Conservation (phyloP, 164 flowering plant species). For the Kalanchoe fedtschenkoi region DNA sequence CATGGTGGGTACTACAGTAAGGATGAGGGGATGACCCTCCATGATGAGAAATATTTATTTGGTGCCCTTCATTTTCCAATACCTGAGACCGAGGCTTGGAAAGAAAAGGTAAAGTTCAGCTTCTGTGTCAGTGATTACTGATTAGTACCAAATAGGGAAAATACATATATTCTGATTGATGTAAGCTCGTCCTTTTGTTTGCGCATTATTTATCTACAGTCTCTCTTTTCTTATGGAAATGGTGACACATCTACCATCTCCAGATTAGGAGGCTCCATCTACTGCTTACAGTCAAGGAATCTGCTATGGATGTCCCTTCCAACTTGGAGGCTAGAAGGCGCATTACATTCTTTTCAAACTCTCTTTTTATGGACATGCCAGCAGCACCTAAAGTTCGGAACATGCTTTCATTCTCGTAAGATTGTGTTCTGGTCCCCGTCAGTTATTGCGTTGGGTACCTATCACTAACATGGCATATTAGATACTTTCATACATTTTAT, state of each 20-base stretch:
- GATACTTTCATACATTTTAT: background rate
- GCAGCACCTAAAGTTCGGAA: slow-evolving; percentile 37
- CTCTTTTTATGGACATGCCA: slow-evolving; percentile 46
- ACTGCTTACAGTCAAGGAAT: slow-evolving; percentile 32
- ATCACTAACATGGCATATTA: background rate
- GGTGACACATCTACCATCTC: background rate
- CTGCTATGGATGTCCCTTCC: slow-evolving; percentile 36
- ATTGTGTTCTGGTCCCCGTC: background rate
- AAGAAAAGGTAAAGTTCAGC: slow-evolving; percentile 49
- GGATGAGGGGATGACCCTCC: slow-evolving; percentile 49
- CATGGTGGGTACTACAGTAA: slow-evolving; percentile 45
- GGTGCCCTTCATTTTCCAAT: slow-evolving; percentile 60
- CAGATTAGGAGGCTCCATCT: slow-evolving; percentile 32
- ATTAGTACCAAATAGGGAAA: background rate
- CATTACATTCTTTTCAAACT: slow-evolving; percentile 40
- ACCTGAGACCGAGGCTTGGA: slow-evolving; percentile 68
- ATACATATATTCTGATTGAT: background rate
- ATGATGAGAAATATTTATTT: slow-evolving; percentile 46
- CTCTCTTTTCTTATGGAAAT: background rate
- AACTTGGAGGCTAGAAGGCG: slow-evolving; percentile 44
- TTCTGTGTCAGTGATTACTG: background rate
- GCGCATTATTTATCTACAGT: background rate
- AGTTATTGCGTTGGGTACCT: background rate
- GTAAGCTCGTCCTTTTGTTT: background rate
- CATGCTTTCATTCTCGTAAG: slow-evolving; percentile 38